Evolutionary conservation across 768 basidiomycete genomes (phyloP), one percentile per base, ranked within the genome.

Genomic region (Sistotremastrum niveocremeum): DNA sequence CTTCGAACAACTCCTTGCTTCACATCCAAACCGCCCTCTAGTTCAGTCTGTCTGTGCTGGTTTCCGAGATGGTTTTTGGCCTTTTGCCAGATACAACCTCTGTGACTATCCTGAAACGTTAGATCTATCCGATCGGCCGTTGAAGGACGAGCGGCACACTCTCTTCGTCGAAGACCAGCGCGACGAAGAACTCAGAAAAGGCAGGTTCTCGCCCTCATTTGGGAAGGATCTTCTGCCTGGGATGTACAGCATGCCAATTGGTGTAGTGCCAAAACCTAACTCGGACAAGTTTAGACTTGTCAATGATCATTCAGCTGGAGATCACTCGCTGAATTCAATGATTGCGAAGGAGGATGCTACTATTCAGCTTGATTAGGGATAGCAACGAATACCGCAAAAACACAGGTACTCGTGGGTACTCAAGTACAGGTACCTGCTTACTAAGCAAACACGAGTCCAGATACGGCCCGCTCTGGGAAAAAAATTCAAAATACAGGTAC

Each of bases 171-270:
- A 28, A 12, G 31, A 39, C 33, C 42, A 44, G 20, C 32, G 49
- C 7, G 49, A 49, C 45, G 43, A 43, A 7, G 61, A 64, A 46
- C 47, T 60, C 2, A 40, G 37, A 31, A 45, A 51, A n/a, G 55
- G 50, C 3, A 51, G 54, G 11, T 63, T 56, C 46, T 66, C 62
- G 5, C 37, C 44, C 29, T 20, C 51, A 4, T 46, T 52, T 34
- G 59, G 61, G 1, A n/a, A n/a, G n/a, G n/a, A n/a, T n/a, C 58
- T 70, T 1, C 53, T 68, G 0, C 70, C 65, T 0, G 69, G 70
- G 0, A 74, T 75, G 71, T 62, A 65, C 38, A 55, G 52, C 30
- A 59, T 62, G 40, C 72, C 68, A 0, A 52, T 71, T 0, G 52
- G 62, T 35, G 62, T 60, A 1, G 62, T 73, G 0, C 70, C 67